phyloP scores from a whole-genome alignment of 176 grass and related monocot species.

The Alopecurus myosuroides region DNA sequence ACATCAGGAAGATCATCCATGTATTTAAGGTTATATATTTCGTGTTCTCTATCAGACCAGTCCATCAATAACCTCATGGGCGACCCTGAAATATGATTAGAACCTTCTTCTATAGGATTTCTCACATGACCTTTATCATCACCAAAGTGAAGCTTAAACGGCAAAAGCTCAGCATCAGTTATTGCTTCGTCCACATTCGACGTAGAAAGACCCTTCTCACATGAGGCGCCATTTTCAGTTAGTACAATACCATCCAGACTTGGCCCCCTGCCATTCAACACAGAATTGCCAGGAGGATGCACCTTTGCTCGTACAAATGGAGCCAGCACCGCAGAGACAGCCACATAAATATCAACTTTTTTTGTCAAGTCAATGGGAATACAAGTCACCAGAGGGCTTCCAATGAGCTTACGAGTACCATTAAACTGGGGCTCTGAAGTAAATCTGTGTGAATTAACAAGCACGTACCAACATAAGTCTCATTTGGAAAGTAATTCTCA shows the following conservation, averaged over 20 bases:
- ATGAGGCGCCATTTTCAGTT: constrained; percentile 41
- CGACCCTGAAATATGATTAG: constrained; percentile 21
- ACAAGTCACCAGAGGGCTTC: constrained; percentile 81
- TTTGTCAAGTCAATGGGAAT: constrained; percentile 42
- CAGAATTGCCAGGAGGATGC: constrained; percentile 29
- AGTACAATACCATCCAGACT: constrained; percentile 78
- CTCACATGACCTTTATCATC: constrained; percentile 68
- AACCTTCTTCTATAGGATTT: constrained; percentile 47
- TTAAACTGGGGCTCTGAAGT: constrained; percentile 48
- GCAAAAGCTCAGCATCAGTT: constrained; percentile 33
- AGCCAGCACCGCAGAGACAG: constrained; percentile 50
- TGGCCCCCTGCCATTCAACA: constrained; percentile 57
- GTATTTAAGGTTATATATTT: constrained; percentile 59
- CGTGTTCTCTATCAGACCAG: constrained; percentile 74
- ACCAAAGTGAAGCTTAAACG: constrained; percentile 61
- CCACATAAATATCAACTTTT: constrained; percentile 61
- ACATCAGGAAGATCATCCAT: constrained; percentile 87
- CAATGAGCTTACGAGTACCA: constrained; percentile 58
- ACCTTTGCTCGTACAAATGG: constrained; percentile 64
- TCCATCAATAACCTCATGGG: constrained; percentile 64
- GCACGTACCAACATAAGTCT: constrained; percentile 8
- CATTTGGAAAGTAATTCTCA: constrained; percentile 8
- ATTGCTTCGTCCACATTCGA: constrained; percentile 45
- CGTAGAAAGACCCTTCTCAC: constrained; percentile 30
- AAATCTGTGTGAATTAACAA: constrained; percentile 42